Conservation (phyloP, 306 rosid genomes). For the Trifolium repens region DNA sequence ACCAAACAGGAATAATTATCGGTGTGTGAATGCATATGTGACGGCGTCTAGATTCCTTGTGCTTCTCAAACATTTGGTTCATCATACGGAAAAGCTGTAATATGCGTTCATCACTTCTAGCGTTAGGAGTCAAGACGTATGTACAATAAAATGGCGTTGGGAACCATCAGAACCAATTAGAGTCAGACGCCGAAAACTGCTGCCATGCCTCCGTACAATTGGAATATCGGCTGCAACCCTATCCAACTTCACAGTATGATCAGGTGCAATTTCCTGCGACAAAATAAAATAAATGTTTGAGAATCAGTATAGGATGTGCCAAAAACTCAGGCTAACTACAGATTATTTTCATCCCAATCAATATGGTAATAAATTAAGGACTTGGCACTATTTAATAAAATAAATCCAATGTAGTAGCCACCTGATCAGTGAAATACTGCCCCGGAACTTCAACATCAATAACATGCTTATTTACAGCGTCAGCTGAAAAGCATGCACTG, state of each 20-base stretch:
- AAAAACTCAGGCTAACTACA: conserved; percentile 20
- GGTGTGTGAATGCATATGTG: conserved; percentile 96
- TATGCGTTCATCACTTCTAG: conserved; percentile 98
- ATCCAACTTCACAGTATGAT: conserved; percentile 92
- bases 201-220: conserved; percentile 97
- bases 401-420: conserved; percentile 39
- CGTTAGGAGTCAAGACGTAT: conserved; percentile 98
- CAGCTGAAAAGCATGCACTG: conserved; percentile 97
- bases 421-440: conserved; percentile 97
- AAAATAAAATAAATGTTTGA: conserved; percentile 21
- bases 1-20: conserved; percentile 99
- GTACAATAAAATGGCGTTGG: conserved; percentile 98
- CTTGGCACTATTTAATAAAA: conserved; percentile 11
- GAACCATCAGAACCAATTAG: conserved; percentile 99
- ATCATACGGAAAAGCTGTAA: conserved; percentile 97
- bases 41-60: conserved; percentile 99
- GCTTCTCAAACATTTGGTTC: conserved; percentile 99
- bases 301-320: conserved; percentile 40
- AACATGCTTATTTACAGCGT: conserved; percentile 96
- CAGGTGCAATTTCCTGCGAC: conserved; percentile 92
- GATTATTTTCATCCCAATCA: conserved; percentile 24
- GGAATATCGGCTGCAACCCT: conserved; percentile 99
- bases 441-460: conserved; percentile 99
- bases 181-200: conserved; percentile 97
- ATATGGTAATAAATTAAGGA: not conserved